phyloP scores from a whole-genome alignment of 352 stramenopile species.

The Pythium graminicola region DNA sequence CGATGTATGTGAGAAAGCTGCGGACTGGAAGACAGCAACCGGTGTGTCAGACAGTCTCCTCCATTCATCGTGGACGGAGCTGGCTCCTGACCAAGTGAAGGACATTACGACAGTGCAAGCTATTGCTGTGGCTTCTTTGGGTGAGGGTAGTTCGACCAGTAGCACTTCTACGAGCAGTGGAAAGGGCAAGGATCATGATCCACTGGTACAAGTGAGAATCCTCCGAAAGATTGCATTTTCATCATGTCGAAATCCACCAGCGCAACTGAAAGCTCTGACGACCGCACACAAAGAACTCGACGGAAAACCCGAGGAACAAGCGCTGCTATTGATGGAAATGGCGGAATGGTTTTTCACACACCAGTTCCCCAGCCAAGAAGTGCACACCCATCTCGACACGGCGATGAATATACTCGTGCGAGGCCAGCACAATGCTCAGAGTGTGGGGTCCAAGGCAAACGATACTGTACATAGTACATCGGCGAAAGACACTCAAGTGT shows the following conservation, averaged over 20 bases:
- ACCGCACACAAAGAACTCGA: conserved; percentile 55
- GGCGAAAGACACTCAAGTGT: conserved; percentile 1
- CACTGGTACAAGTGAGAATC: conserved; percentile 54
- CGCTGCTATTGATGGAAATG: conserved; percentile 67
- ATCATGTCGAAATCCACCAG: conserved; percentile 45
- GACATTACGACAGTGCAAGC: conserved; percentile 47
- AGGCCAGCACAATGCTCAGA: conserved; percentile 22
- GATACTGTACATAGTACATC: too few relatives aligned
- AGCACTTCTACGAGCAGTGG: conserved; percentile 7
- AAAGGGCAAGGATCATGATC: conserved; percentile 36
- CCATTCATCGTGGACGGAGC: not conserved
- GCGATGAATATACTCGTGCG: conserved; percentile 38
- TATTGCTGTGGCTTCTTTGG: conserved; percentile 54
- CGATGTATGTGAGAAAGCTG: conserved; percentile 38
- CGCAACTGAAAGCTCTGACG: conserved; percentile 50
- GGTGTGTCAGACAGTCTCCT: conserved; percentile 21
- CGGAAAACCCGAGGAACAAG: conserved; percentile 51
- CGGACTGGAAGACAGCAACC: conserved; percentile 37
- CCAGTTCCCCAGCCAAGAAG: conserved; percentile 48
- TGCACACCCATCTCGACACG: conserved; percentile 45
- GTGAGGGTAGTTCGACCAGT: conserved; percentile 20
- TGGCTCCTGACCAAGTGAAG: conserved; percentile 29
- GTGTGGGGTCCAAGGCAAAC: too few relatives aligned
- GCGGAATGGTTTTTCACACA: conserved; percentile 83
- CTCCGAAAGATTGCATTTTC: conserved; percentile 58